Base-by-base conservation (phyloP, 2,329 filamentous ascomycete genomes). In the Tolypocladium ophioglossoides region DNA sequence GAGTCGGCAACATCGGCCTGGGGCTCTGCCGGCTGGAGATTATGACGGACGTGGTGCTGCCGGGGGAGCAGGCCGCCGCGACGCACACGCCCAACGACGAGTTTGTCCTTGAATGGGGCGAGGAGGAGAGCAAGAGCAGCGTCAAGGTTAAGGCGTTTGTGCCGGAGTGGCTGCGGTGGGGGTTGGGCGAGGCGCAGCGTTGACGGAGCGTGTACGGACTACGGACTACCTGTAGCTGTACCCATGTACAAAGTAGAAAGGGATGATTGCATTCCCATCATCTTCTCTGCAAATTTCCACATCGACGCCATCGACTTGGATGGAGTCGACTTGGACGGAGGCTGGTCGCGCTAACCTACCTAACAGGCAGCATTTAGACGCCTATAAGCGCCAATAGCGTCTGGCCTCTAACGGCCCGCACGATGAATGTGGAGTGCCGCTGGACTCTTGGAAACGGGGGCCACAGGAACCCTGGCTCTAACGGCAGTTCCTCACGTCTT, bases 21-120 rank as follows among this genome's bases (percentile, higher is more conserved):
- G 92, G 85, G 2, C 72, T 96, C 60, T 96, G 92, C 66, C 83
- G 92, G 30, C 71, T 97, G 61, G 91, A 95, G 72, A 85, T 86
- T 66, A 96, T 96, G 91, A 95, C 89, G 6, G 86, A 90, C 65
- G 73, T 94, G 50, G 75, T 76, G 37, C 73, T 94, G 53, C 87
- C 86, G 2, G 87, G 84, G 6, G 81, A 82, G 54, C 83, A 87
- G 58, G 78, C 80, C 0, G 79, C 80, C 6, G 83, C 84, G 1
- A 79, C 79, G 20, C 89, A 77, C 65, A 80, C 74, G 56, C 77
- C 80, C 0, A 77, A 76, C 1, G 78, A 84, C 55, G 79, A 86
- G 68, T 87, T 87, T 61, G 74, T 80, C 56, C 67, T 87, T 35
- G 72, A 76, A 35, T 77, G 76, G 74, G 72, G 69, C 40, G 74